These are phyloP conservation scores for Glonium stellatum DNA, from an alignment of 495 filamentous ascomycete species.

Conservation along the genomic window DNA sequence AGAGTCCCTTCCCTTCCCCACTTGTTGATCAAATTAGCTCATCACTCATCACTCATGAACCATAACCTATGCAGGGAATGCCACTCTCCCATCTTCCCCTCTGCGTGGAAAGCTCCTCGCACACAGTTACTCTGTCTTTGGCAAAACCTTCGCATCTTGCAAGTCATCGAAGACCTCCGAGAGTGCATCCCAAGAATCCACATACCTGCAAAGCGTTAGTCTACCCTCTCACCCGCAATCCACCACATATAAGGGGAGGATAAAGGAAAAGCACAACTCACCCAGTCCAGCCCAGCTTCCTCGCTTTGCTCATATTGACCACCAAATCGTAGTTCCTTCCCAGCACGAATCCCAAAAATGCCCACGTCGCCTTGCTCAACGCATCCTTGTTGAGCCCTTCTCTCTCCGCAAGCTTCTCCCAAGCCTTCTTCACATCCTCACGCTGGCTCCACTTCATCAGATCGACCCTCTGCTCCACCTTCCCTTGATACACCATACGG, in stretches of 20 bases:
- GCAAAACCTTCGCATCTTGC: conserved; percentile 32
- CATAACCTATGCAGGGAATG: no score
- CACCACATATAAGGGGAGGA: neutral
- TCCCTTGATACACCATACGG: conserved; percentile 23
- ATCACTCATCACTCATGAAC: no score
- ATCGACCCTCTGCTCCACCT: conserved; percentile 44
- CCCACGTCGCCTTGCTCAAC: conserved; percentile 53
- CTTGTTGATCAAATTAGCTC: no score
- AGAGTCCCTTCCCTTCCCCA: no score
- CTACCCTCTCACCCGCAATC: neutral
- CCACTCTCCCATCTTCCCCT: no score
- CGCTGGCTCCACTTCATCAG: conserved; percentile 46
- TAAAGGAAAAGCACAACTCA: neutral
- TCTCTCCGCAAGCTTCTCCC: conserved; percentile 39
- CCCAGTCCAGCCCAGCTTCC: conserved; percentile 44
- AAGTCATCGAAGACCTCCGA: conserved; percentile 45
- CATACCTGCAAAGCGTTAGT: conserved; percentile 24
- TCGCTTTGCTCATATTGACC: conserved; percentile 52
- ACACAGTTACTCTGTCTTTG: conserved; percentile 1
- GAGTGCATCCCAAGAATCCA: conserved; percentile 49
- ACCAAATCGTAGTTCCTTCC: conserved; percentile 47
- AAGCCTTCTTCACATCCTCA: conserved; percentile 50
- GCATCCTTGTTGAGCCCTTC: conserved; percentile 44
- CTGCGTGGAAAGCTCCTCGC: no score
- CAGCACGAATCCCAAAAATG: conserved; percentile 45